These are phyloP conservation scores for Pythium aphanidermatum DNA, from an alignment of 352 stramenopile species.

Conservation along the genomic window DNA sequence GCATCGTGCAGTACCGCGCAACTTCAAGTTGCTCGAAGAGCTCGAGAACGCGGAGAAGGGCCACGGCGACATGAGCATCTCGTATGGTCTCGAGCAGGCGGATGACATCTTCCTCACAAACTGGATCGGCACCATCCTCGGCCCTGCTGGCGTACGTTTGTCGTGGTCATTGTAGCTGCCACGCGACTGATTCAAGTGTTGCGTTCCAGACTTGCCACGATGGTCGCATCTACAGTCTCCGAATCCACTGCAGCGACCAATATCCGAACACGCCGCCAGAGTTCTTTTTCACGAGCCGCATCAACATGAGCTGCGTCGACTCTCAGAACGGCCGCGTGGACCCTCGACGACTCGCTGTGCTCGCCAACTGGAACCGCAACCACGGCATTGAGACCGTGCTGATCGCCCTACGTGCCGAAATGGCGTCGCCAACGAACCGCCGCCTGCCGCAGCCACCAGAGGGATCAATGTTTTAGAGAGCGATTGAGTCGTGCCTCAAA, in stretches of 20 bases:
- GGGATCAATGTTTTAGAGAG: constrained; percentile 87
- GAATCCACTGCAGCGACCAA: constrained; percentile 89
- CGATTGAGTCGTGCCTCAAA: no score
- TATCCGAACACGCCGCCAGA: constrained; percentile 94
- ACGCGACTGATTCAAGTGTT: no score
- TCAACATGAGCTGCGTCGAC: constrained; percentile 98
- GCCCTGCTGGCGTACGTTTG: constrained; percentile 89
- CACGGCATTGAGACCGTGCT: constrained; percentile 89
- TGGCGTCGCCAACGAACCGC: constrained; percentile 84
- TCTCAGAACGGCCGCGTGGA: constrained; percentile 78
- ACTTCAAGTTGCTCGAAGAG: constrained; percentile 94
- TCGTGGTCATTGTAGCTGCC: no score
- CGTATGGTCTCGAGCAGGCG: constrained; percentile 92
- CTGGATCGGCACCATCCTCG: constrained; percentile 98
- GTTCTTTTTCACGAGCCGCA: constrained; percentile 95
- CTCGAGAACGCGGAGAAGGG: constrained; percentile 91
- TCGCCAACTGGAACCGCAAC: constrained; percentile 83
- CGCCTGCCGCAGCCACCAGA: constrained; percentile 89
- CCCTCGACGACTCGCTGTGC: constrained; percentile 52
- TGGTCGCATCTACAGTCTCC: constrained; percentile 95
- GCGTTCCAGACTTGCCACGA: constrained; percentile 96
- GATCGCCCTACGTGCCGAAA: constrained; percentile 86
- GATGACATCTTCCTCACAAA: constrained; percentile 98
- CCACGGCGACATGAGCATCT: constrained; percentile 92
- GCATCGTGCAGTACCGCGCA: constrained; percentile 69